Conservation (phyloP, 2,329 filamentous ascomycete species). For the Calonectria pseudoreteaudii region DNA sequence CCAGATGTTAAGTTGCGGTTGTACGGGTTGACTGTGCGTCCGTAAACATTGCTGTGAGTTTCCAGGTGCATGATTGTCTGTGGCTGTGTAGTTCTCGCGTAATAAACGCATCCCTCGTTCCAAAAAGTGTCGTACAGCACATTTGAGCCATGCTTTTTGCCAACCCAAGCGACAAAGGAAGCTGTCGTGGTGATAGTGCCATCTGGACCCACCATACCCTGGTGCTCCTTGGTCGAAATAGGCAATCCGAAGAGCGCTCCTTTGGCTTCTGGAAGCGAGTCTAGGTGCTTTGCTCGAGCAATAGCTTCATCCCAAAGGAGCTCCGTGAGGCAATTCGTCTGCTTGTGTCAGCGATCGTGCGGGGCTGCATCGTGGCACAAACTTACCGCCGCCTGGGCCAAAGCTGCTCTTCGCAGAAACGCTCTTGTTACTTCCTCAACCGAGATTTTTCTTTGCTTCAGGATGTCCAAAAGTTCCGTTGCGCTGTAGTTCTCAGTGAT, state of each 20-base stretch:
- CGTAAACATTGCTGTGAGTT: constrained; percentile 72
- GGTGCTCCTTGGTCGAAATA: constrained; percentile 51
- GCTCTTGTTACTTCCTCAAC: constrained; percentile 45
- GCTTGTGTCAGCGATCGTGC: constrained; percentile 6
- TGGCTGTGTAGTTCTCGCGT: constrained; percentile 77
- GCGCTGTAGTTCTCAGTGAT: constrained; percentile 45
- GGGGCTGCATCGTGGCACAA: too few relatives aligned
- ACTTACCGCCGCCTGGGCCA: constrained; percentile 42
- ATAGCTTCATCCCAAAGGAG: constrained; percentile 52
- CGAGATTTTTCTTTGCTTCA: constrained; percentile 34
- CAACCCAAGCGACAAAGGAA: constrained; percentile 47
- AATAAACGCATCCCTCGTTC: constrained; percentile 48
- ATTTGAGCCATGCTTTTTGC: constrained; percentile 48
- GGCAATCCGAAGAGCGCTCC: constrained; percentile 50
- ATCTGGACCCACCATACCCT: constrained; percentile 48
- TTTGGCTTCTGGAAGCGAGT: constrained; percentile 47
- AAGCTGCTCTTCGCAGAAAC: constrained; percentile 40
- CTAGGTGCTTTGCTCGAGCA: constrained; percentile 46
- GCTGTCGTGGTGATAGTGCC: constrained; percentile 39
- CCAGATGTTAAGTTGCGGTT: constrained; percentile 71
- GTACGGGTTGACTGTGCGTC: constrained; percentile 71
- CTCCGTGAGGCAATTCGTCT: constrained; percentile 50
- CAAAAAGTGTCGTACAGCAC: constrained; percentile 46
- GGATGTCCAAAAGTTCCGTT: constrained; percentile 32
- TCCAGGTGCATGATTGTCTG: constrained; percentile 68